Conservation (phyloP, 768 basidiomycete species). For the Melanogaster broomeanus region DNA sequence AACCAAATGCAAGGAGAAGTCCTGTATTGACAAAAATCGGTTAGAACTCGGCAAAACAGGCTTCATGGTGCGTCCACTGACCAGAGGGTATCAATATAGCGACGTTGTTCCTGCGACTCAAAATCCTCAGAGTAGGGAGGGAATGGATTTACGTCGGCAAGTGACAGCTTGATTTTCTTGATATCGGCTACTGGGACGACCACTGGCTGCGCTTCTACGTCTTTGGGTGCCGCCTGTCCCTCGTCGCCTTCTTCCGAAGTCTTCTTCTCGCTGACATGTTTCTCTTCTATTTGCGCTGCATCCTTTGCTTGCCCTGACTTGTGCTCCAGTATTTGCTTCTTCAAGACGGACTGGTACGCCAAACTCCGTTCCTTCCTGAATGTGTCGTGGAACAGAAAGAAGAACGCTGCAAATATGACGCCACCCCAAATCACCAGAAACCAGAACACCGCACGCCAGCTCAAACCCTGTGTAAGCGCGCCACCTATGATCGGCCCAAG, state of each 20-base stretch:
- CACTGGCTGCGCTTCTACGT: slow-evolving; percentile 19
- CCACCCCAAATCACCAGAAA: slow-evolving; percentile 69
- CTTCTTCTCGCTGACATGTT: neutral
- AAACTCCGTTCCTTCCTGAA: slow-evolving; percentile 82
- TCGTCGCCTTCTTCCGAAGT: neutral
- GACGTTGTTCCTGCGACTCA: slow-evolving; percentile 68
- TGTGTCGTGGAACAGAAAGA: slow-evolving; percentile 75
- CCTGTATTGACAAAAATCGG: slow-evolving; percentile 39
- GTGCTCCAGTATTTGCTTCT: slow-evolving; percentile 37
- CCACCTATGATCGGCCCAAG: slow-evolving; percentile 75
- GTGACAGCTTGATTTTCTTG: slow-evolving; percentile 49
- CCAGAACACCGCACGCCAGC: slow-evolving; percentile 88
- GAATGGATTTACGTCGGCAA: slow-evolving; percentile 74
- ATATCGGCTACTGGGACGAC: slow-evolving; percentile 5
- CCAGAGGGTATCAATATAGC: slow-evolving; percentile 46
- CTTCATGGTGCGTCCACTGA: neutral
- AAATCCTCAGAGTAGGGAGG: slow-evolving; percentile 57
- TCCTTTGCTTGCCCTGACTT: slow-evolving; percentile 8
- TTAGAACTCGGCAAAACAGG: neutral
- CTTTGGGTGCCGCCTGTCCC: slow-evolving; percentile 11
- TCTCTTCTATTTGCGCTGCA: too few relatives aligned
- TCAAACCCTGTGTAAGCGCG: slow-evolving; percentile 59
- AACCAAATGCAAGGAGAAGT: slow-evolving; percentile 71
- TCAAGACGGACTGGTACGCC: slow-evolving; percentile 70
- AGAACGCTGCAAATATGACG: slow-evolving; percentile 52